phyloP scores from a whole-genome alignment of 208 protist species.

The Trypanosoma avium region DNA sequence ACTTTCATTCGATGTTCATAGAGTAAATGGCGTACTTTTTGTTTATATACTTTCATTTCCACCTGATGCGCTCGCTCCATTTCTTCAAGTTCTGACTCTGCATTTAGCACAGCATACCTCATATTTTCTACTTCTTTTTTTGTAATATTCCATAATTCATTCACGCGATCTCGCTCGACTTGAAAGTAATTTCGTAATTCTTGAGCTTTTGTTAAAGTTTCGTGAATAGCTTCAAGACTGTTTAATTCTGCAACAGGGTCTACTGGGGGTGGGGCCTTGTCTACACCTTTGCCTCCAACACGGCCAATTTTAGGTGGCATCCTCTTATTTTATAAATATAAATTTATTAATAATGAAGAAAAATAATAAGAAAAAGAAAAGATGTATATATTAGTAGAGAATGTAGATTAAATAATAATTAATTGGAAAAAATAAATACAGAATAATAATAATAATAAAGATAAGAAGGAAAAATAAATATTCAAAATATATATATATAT shows the following conservation, averaged over 20 bases:
- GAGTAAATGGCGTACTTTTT: slow-evolving; percentile 95
- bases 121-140: slow-evolving; percentile 91
- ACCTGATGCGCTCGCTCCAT: slow-evolving; percentile 94
- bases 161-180: slow-evolving; percentile 95
- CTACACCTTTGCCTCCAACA: not conserved
- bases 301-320: slow-evolving; percentile 45
- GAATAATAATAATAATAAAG: slow-evolving; percentile 10
- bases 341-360: slow-evolving; percentile 2
- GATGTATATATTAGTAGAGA: not conserved
- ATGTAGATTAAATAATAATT: no score
- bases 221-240: slow-evolving; percentile 50
- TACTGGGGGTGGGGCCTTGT: slow-evolving; percentile 19
- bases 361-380: slow-evolving; percentile 1
- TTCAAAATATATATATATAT: no score
- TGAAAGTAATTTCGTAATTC: slow-evolving; percentile 96
- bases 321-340: not conserved
- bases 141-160: slow-evolving; percentile 91
- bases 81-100: slow-evolving; percentile 94
- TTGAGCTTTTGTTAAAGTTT: slow-evolving; percentile 85
- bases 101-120: slow-evolving; percentile 77
- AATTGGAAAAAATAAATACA: slow-evolving; percentile 1
- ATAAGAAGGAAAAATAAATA: no score
- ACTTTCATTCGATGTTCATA: slow-evolving; percentile 94
- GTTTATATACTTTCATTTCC: slow-evolving; percentile 97
- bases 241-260: slow-evolving; percentile 29